Evolutionary conservation across 2,329 filamentous ascomycete genomes (phyloP), one percentile per base, ranked within the genome.

Genomic region (Torrubiella hemipterigena): DNA sequence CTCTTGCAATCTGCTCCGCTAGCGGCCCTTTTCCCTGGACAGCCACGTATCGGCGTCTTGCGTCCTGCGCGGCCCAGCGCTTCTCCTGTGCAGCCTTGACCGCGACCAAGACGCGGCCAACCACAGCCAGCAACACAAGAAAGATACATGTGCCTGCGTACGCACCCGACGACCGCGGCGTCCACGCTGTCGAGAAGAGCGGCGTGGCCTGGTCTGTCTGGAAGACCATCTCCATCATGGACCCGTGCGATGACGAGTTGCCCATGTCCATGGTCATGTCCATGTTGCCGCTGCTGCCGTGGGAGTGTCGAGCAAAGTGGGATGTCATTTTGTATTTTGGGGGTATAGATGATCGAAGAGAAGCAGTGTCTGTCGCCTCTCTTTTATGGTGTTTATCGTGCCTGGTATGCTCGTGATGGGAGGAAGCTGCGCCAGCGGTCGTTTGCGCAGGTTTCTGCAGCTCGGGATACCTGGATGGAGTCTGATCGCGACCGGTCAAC

Each of bases 71-170:
- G 28, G 80, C 58, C 78, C 84, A 93, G 27, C 63, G 59, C 42
- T 62, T 49, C 55, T 69, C 72, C 52, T 59, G 69, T 55, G 61
- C 74, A 58, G 59, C 73, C 51, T 84, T 85, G 45, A 72, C 63
- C 3, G 86, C 86, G 30, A 89, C 60, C 12, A 94, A 63, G 14
- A 65, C 58, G 31, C 87, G 81, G 48, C 79, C 76, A 34, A 80
- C 47, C 38, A 77, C 63, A 37, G 77, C 77, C 31, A 96, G 75
- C 27, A 81, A 44, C 50, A 94, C 77, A 36, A 95, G 69, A 59
- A 95, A 95, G 53, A 95, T 82, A 63, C 89, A 93, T 17, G 85
- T 93, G 34, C 76, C 89, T 2, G 84, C 85, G 56, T 95, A 96
- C 37, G 69, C 61, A 44, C 79, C 84, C 6, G 67, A 61, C 21